Evolutionary conservation across 306 rosid species (phyloP).

Genomic region (Prunus padus): DNA sequence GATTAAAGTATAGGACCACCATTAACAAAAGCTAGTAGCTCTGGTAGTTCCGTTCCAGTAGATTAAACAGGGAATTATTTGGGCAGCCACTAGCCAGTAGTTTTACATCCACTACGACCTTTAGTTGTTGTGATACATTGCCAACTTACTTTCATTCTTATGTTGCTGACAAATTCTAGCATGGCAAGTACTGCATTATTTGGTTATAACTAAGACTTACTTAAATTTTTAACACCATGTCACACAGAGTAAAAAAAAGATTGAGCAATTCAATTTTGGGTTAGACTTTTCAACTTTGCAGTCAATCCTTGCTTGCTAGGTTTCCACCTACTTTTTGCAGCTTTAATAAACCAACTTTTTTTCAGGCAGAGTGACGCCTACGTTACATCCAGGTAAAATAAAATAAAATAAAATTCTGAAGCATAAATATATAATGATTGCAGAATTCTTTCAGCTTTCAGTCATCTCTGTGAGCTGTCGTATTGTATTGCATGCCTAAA

Average conservation of each 20-base stretch:
- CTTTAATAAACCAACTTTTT: conserved; percentile 4
- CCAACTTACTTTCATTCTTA: not conserved
- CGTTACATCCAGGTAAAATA: not conserved
- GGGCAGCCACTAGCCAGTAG: not conserved
- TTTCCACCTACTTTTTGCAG: conserved; percentile 22
- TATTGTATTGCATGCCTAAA: no score
- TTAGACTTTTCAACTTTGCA: not conserved
- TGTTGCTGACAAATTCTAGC: not conserved
- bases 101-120: not conserved
- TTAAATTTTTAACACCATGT: no score
- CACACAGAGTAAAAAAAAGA: not conserved
- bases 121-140: not conserved
- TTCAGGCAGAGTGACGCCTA: not conserved
- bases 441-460: not conserved
- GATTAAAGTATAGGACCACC: not conserved
- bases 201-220: not conserved
- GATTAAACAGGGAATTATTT: not conserved
- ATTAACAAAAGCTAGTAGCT: not conserved
- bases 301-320: not conserved
- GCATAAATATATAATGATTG: not conserved
- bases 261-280: not conserved
- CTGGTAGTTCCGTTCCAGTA: conserved; percentile 1
- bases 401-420: not conserved
- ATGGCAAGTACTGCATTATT: not conserved
- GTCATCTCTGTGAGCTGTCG: not conserved